A percentile compares a stretch with the other conserved stretches of the same genome.
These are phyloP conservation scores for Helianthus tuberosus DNA, from an alignment of 129 eudicot species.

Conservation along the genomic window DNA sequence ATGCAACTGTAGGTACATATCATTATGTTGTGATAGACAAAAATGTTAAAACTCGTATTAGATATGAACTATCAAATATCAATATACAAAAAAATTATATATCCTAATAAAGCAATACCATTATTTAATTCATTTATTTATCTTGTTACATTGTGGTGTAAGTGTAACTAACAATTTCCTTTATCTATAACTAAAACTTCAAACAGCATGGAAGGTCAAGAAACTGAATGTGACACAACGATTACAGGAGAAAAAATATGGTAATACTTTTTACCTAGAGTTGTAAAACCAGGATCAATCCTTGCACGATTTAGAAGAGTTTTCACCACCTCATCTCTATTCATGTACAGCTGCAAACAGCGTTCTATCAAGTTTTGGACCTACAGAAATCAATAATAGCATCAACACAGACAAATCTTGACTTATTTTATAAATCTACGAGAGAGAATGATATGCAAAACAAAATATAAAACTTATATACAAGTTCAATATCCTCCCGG, in stretches of 20 bases:
- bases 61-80: conserved; percentile 15
- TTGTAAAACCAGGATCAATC: conserved; percentile 96
- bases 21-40: background rate
- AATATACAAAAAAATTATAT: background rate
- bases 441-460: background rate
- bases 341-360: conserved; percentile 93
- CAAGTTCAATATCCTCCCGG: conserved; percentile 96
- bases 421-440: background rate
- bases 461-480: conserved; percentile 41
- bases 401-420: conserved; percentile 7
- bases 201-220: background rate
- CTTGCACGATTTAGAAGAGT: conserved; percentile 90
- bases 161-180: background rate
- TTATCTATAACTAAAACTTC: background rate
- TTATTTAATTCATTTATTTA: background rate
- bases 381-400: conserved; percentile 46
- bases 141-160: background rate
- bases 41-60: background rate
- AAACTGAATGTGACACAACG: background rate
- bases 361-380: conserved; percentile 97
- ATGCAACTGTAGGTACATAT: background rate
- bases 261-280: conserved; percentile 56
- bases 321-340: conserved; percentile 92
- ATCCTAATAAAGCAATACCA: conserved; percentile 6
- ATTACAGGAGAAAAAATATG: background rate